Conservation (phyloP, 108 stramenopile species). For the Cyclotella atomus region DNA sequence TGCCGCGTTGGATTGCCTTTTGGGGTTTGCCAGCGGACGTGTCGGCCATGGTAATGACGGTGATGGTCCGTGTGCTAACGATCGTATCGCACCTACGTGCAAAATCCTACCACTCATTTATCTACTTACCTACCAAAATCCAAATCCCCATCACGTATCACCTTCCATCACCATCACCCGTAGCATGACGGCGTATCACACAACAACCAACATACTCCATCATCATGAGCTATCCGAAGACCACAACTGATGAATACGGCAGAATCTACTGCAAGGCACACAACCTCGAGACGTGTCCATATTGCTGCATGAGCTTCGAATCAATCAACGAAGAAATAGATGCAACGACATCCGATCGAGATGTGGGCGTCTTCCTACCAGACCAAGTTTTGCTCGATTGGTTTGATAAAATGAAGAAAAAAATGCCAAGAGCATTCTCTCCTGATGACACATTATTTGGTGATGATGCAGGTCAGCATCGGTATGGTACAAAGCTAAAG, state of each 20-base stretch:
- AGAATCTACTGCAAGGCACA: conserved; percentile 20
- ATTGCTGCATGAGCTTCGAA: conserved; percentile 23
- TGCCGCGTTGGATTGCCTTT: conserved; percentile 30
- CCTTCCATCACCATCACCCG: no score
- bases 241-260: conserved; percentile 20
- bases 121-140: no score
- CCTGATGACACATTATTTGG: conserved; percentile 41
- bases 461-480: conserved; percentile 32
- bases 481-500: conserved; percentile 38
- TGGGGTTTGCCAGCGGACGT: neutral
- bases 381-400: conserved; percentile 34
- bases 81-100: no score
- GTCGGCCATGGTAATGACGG: neutral
- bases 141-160: no score
- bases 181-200: no score
- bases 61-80: neutral
- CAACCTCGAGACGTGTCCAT: conserved; percentile 8
- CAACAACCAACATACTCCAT: no score
- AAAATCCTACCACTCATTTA: no score
- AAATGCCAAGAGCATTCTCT: conserved; percentile 24
- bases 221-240: neutral
- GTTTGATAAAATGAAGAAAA: conserved; percentile 39
- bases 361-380: conserved; percentile 41
- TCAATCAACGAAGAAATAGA: conserved; percentile 26
- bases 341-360: conserved; percentile 23